phyloP scores from a whole-genome alignment of 139 green algal genomes.

The Micromonas pusilla region DNA sequence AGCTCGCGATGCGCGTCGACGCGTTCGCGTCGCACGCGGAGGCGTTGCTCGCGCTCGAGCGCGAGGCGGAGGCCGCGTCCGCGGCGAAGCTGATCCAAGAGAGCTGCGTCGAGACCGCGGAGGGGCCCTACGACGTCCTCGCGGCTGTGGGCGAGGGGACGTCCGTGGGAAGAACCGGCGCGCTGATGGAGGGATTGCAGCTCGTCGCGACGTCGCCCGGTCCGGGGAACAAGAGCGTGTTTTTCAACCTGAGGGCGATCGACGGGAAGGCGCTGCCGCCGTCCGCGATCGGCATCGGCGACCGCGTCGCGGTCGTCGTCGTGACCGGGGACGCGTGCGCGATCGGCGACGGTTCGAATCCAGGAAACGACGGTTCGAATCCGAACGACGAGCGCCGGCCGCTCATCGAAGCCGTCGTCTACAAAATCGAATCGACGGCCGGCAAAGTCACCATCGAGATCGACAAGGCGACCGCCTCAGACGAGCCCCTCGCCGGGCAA shows the following conservation, averaged over 20 bases:
- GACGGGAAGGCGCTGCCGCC: neutral
- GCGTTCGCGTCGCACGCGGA: neutral
- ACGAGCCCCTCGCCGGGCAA: neutral
- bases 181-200: neutral
- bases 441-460: too few species aligned
- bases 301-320: neutral
- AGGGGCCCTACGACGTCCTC: neutral
- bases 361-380: too few species aligned
- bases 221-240: neutral
- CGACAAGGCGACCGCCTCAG: too few species aligned
- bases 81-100: neutral
- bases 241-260: neutral
- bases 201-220: slow-evolving; percentile 3
- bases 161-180: neutral
- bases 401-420: too few species aligned
- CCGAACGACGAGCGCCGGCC: too few species aligned
- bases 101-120: neutral
- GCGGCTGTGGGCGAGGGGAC: neutral
- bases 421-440: too few species aligned
- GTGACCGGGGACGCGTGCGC: neutral
- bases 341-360: too few species aligned
- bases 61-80: neutral
- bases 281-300: neutral
- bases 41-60: neutral
- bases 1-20: neutral